Evolutionary conservation across 495 filamentous ascomycete species (phyloP).

Genomic region (Ramalina intermedia): DNA sequence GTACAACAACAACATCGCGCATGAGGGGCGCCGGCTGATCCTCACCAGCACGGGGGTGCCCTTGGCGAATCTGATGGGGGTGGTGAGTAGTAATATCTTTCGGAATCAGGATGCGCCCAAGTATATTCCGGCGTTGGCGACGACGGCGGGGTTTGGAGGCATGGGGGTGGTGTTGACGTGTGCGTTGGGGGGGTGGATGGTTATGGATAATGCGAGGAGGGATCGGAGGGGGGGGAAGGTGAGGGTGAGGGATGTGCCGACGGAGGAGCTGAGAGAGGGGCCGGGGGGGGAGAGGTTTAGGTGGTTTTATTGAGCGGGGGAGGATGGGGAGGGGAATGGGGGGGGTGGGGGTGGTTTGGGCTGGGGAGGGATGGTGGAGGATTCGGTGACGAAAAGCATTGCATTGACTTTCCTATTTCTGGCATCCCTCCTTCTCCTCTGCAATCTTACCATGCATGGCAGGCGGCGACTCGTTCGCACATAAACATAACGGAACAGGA

Average conservation of each 20-base stretch:
- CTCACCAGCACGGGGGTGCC: constrained; percentile 63
- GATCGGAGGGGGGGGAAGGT: constrained; percentile 47
- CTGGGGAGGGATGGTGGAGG: too few species aligned
- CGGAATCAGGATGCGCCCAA: constrained; percentile 53
- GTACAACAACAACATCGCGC: constrained; percentile 73
- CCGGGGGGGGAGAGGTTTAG: constrained; percentile 49
- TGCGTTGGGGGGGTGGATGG: constrained; percentile 51
- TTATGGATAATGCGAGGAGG: constrained; percentile 51
- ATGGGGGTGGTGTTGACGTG: constrained; percentile 43
- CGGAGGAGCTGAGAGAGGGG: constrained; percentile 52
- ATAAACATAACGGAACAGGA: too few species aligned
- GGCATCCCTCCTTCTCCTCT: too few species aligned
- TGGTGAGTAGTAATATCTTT: constrained; percentile 64
- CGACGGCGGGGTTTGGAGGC: constrained; percentile 59
- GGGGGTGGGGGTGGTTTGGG: too few species aligned
- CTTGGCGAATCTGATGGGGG: constrained; percentile 67
- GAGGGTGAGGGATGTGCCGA: constrained; percentile 51
- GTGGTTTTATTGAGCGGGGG: constrained; percentile 48
- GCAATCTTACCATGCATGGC: too few species aligned
- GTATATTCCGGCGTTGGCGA: constrained; percentile 59
- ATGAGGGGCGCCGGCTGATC: constrained; percentile 56
- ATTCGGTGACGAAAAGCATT: too few species aligned
- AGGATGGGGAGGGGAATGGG: neutral
- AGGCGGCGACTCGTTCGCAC: too few species aligned
- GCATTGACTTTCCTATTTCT: too few species aligned